These are phyloP conservation scores for Cytidiella melzeri DNA, from an alignment of 768 basidiomycete genomes.

Conservation along the genomic window DNA sequence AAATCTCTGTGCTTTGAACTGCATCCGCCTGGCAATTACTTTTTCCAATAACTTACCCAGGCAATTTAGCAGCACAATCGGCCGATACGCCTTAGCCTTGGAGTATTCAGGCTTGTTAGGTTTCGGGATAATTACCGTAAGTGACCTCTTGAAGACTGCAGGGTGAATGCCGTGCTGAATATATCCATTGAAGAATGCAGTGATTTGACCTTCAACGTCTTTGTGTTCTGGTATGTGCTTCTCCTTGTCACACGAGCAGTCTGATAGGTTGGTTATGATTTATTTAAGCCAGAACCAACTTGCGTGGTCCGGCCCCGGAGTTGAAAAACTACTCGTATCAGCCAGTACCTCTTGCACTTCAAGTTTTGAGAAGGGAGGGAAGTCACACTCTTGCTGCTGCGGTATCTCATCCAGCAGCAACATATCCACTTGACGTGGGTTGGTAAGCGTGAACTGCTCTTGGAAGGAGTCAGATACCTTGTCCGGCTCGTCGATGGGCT, in stretches of 20 bases:
- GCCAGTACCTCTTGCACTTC: constrained; percentile 10
- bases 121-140: no score
- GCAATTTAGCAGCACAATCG: no score
- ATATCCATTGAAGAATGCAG: constrained; percentile 11
- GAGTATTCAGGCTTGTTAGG: constrained; percentile 19
- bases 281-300: no score
- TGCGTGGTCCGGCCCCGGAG: constrained; percentile 13
- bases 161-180: constrained; percentile 12
- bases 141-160: constrained; percentile 8
- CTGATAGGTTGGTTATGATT: neutral
- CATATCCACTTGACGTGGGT: neutral
- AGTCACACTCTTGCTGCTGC: no score
- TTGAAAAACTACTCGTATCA: constrained; percentile 9
- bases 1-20: no score
- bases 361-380: no score
- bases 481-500: neutral
- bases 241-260: neutral
- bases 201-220: neutral
- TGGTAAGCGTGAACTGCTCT: no score
- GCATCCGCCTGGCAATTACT: no score
- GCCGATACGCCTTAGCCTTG: constrained; percentile 20
- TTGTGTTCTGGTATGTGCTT: neutral
- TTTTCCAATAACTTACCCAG: no score
- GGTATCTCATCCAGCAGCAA: no score
- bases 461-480: constrained; percentile 7